Percentiles rank a stretch among this genome's conserved stretches.
phyloP scores from a whole-genome alignment of 2,329 filamentous ascomycete genomes.

The Penicillium sp. region DNA sequence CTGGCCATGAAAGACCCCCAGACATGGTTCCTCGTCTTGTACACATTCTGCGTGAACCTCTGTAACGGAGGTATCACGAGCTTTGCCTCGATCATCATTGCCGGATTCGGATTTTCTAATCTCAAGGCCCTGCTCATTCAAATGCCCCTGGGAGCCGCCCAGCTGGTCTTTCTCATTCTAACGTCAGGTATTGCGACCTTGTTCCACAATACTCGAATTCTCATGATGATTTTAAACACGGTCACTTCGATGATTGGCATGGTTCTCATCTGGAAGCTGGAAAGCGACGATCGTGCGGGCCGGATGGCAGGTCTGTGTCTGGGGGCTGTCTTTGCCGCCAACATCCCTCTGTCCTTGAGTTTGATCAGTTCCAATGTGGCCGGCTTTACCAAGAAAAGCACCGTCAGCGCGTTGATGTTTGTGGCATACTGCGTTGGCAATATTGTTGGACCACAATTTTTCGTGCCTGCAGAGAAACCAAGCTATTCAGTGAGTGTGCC shows the following conservation, averaged over 20 bases:
- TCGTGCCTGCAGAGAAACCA: conserved; percentile 28
- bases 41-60: conserved; percentile 29
- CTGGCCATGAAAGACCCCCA: conserved; percentile 26
- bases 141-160: conserved; percentile 31
- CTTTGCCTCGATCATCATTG: conserved; percentile 33
- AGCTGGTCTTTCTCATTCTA: conserved; percentile 29
- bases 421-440: conserved; percentile 37
- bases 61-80: conserved; percentile 32
- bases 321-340: conserved; percentile 29
- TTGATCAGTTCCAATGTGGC: conserved; percentile 33
- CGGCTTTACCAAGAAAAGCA: conserved; percentile 33
- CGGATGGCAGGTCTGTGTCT: conserved; percentile 28
- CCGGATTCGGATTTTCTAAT: conserved; percentile 36
- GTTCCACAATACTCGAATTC: conserved; percentile 23
- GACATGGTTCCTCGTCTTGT: conserved; percentile 30
- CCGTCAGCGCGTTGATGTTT: conserved; percentile 44
- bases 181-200: conserved; percentile 25
- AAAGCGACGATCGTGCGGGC: conserved; percentile 20
- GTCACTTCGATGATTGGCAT: conserved; percentile 27
- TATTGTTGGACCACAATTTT: conserved; percentile 32
- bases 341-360: conserved; percentile 32
- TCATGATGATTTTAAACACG: conserved; percentile 31
- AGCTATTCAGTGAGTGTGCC: conserved; percentile 22
- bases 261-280: conserved; percentile 29
- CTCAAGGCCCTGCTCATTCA: conserved; percentile 32